Percentiles rank a stretch among this genome's conserved stretches.
These are phyloP conservation scores for Chlorella sorokiniana DNA, from an alignment of 139 green algal species.

Conservation along the genomic window DNA sequence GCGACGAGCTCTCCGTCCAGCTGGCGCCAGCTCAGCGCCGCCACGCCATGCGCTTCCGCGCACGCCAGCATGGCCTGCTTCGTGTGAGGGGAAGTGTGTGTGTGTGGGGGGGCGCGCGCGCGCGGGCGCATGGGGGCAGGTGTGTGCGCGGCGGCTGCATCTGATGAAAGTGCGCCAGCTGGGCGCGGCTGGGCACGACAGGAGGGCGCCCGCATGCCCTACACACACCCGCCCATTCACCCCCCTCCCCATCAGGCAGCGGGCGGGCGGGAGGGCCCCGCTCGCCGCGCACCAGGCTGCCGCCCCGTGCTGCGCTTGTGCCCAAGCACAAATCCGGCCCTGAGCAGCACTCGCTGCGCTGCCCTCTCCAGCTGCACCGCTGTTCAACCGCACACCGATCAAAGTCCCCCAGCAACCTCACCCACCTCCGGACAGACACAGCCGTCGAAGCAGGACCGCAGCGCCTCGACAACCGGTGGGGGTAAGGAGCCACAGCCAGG, in stretches of 20 bases:
- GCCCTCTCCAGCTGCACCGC: neutral
- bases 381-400: neutral
- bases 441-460: conserved; percentile 25
- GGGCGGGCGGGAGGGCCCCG: too few relatives aligned
- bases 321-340: neutral
- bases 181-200: too few relatives aligned
- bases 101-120: neutral
- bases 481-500: conserved; percentile 26
- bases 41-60: conserved; percentile 27
- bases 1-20: conserved; percentile 19
- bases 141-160: too few relatives aligned
- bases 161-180: too few relatives aligned
- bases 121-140: neutral
- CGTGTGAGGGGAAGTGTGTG: neutral
- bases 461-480: conserved; percentile 34
- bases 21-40: conserved; percentile 31
- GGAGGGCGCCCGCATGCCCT: too few relatives aligned
- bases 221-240: too few relatives aligned
- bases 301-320: too few relatives aligned
- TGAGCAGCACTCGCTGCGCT: too few relatives aligned
- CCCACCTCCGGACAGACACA: conserved; percentile 34
- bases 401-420: too few relatives aligned
- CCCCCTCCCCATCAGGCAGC: too few relatives aligned
- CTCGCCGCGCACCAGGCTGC: too few relatives aligned
- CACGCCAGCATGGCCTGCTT: conserved; percentile 38